A percentile compares a stretch with the other conserved stretches of the same genome.
These are phyloP conservation scores for Kuraishia cidri DNA, from an alignment of 805 yeast genomes.

Conservation along the genomic window DNA sequence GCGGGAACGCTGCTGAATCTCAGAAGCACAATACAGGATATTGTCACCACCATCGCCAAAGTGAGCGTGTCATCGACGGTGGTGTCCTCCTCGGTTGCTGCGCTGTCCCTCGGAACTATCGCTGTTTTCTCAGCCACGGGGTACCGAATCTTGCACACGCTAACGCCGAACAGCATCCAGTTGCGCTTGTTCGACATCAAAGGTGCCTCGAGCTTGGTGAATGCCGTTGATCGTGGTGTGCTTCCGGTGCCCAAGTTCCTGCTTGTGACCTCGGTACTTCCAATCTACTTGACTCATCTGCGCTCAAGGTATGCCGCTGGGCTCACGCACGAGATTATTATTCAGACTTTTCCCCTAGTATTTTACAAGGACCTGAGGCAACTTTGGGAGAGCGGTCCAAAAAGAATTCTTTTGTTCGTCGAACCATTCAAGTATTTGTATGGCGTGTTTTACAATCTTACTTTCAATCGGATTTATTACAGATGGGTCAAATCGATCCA, in stretches of 20 bases:
- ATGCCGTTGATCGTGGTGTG: constrained; percentile 11
- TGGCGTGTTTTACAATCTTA: constrained; percentile 8
- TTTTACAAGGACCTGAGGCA: constrained; percentile 6
- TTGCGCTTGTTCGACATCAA: constrained; percentile 17
- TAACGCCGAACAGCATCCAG: constrained; percentile 23
- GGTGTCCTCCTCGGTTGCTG: constrained; percentile 12
- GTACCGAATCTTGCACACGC: constrained; percentile 11
- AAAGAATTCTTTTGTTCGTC: constrained; percentile 5
- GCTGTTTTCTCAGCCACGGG: constrained; percentile 17
- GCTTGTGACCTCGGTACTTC: constrained; percentile 17
- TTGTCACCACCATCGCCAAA: constrained; percentile 10
- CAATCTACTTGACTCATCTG: constrained; percentile 16
- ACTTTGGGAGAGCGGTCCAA: constrained; percentile 5
- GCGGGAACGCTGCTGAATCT: constrained; percentile 1
- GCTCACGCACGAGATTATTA: constrained; percentile 8
- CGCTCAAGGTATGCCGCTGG: constrained; percentile 10
- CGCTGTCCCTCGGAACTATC: constrained; percentile 11
- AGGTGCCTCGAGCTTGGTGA: constrained; percentile 5
- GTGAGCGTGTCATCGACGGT: constrained; percentile 8
- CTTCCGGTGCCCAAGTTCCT: constrained; percentile 13
- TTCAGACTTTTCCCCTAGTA: constrained; percentile 13
- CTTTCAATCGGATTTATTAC: constrained; percentile 24
- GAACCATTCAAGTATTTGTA: constrained; percentile 9
- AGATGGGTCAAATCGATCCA: constrained; percentile 20
- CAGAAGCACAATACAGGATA: constrained; percentile 4